Evolutionary conservation across 2,329 filamentous ascomycete species (phyloP), one percentile per base, ranked within the genome.

Genomic region (Nakataea oryzae): DNA sequence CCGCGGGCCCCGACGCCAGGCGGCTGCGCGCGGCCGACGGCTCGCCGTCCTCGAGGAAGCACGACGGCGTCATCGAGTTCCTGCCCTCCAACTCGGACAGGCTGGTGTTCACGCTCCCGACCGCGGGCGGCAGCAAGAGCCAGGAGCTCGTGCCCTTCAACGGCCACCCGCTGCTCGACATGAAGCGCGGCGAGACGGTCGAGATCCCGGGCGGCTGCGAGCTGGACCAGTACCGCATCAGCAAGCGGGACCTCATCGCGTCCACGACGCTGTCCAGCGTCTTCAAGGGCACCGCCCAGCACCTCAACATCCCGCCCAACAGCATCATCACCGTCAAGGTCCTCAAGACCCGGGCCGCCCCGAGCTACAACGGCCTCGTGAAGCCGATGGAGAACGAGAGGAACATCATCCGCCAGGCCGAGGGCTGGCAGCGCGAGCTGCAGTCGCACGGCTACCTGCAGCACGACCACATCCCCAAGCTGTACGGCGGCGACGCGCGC

Each of bases 261-360:
- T 78, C 78, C 1, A 83, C 81, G 1, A 74, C 75, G 4, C 74
- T 83, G 24, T 85, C 82, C 5, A 79, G 80, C 7, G 83, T 86
- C 47, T 85, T 81, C 67, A 83, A 78, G 1, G 82, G 62, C 32
- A 62, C 64, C 1, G 62, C 79, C 26, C 54, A 47, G 26, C 78
- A 84, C 68, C 83, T 82, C 5, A 71, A 76, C 12, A 77, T 83
- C 24, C 65, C 66, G 1, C 74, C 80, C 2, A 79, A 81, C 61
- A 78, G 79, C 26, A 78, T 84, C 61, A 81, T 85, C 62, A 85
- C 82, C 1, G 82, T 85, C 70, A 86, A 86, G 67, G 81, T 86
- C 1, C 79, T 86, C 65, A 85, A 84, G 71, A 85, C 83, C 1
- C 72, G 77, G 7, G 69, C 76, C 3, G 66, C 74, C 34, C 63